phyloP scores from a whole-genome alignment of 805 yeast genomes.

The Candida taoyuanica region DNA sequence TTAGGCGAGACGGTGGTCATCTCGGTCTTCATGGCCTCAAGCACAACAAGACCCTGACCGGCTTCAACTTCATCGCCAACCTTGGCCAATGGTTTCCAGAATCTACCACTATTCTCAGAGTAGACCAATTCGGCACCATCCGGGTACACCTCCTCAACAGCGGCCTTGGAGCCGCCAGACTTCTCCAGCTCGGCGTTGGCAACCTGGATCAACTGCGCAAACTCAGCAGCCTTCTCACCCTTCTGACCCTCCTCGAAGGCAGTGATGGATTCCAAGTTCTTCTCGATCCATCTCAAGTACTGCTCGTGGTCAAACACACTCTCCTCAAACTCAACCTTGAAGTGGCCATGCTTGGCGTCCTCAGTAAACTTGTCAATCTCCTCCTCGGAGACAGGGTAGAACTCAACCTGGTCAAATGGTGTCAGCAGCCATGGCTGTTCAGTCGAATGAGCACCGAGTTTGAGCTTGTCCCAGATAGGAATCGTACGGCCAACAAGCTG shows the following conservation, averaged over 20 bases:
- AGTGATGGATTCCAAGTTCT: conserved; percentile 66
- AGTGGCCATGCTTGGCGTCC: conserved; percentile 77
- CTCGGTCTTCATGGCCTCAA: conserved; percentile 98
- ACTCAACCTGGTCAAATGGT: conserved; percentile 93
- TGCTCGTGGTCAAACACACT: conserved; percentile 77
- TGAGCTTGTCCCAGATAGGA: conserved; percentile 95
- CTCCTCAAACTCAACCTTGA: conserved; percentile 67
- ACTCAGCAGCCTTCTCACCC: conserved; percentile 81
- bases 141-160: conserved; percentile 52
- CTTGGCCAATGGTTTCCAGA: conserved; percentile 85
- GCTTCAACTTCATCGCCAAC: conserved; percentile 70
- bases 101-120: conserved; percentile 94
- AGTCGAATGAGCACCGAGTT: conserved; percentile 60
- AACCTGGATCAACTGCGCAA: conserved; percentile 75
- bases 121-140: conserved; percentile 82
- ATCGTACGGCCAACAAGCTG: conserved; percentile 95
- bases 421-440: conserved; percentile 84
- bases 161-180: conserved; percentile 42
- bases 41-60: conserved; percentile 80
- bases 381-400: conserved; percentile 84
- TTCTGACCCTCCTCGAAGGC: conserved; percentile 61
- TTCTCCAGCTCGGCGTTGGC: conserved; percentile 70
- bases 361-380: conserved; percentile 70
- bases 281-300: conserved; percentile 75
- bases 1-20: conserved; percentile 78